Evolutionary conservation across 1,139 yeast genomes (phyloP), one percentile per base, ranked within the genome.

Genomic region (Yamadazyma sp.): DNA sequence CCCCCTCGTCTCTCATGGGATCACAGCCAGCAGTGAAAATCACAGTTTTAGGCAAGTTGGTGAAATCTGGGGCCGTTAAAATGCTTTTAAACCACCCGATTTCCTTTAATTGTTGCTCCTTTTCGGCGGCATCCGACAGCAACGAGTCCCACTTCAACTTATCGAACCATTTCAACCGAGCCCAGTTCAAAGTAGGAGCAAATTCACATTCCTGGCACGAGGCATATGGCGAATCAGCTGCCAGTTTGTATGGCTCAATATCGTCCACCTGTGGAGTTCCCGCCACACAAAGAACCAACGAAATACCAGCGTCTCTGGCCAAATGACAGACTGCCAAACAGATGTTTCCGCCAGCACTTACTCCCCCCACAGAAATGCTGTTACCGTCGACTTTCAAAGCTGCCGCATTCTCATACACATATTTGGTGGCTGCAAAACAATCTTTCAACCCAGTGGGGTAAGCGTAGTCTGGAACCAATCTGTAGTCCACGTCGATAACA

Each of bases 311-410:
- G 31, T 46, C 50, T 27, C 50, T 22, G 37, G 57, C 61, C 46
- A 67, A 65, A 48, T 73, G 76, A 20, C 67, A 50, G 31, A 71
- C 57, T 2, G 67, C 61, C 3, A 74, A 72, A 12, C 71, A 56
- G 40, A 70, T 58, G 48, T 70, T 68, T 2, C 73, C 76, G 15
- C 76, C 78, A 10, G 78, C 78, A 2, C 76, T 70, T 1, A 73
- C 67, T 1, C 78, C 78, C 7, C 68, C 76, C 24, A 68, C 54
- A n/a, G 69, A 64, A 13, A 73, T 54, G 38, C 61, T 65, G 23
- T 51, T 47, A 20, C 47, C 48, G 42, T 72, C 57, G 31, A 69
- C 54, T 4, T 52, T 52, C 27, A 69, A 51, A 29, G 25, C n/a
- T 6, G 51, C 46, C 1, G 50, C 57, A n/a, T 44, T 35, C 22